A percentile compares a stretch with the other conserved stretches of the same genome.
Conservation (phyloP, 352 stramenopile genomes). For the Phytophthora ohioensis region DNA sequence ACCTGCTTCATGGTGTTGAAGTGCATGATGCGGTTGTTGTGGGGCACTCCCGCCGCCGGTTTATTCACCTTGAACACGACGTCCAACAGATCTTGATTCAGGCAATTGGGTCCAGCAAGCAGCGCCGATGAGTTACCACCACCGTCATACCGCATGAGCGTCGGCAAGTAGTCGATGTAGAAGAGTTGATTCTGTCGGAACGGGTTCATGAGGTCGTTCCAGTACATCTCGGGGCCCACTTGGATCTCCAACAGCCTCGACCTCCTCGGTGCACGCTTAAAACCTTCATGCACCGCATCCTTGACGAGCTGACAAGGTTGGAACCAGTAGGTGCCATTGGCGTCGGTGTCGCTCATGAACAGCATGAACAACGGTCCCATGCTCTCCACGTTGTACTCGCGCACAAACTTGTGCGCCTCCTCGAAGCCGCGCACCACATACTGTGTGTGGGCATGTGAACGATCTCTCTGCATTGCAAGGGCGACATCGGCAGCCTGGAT, state of each 20-base stretch:
- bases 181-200: constrained; percentile 86
- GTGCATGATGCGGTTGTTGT: constrained; percentile 67
- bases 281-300: constrained; percentile 62
- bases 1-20: constrained; percentile 49
- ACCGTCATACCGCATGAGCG: constrained; percentile 82
- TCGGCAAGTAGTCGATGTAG: constrained; percentile 85
- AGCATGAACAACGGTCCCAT: constrained; percentile 79
- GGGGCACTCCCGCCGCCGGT: constrained; percentile 39
- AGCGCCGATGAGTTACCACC: constrained; percentile 74
- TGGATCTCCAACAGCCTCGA: constrained; percentile 79
- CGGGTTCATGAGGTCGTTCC: constrained; percentile 78
- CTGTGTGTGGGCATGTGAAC: constrained; percentile 60
- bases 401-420: constrained; percentile 77
- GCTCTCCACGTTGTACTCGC: constrained; percentile 69
- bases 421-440: constrained; percentile 78
- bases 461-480: constrained; percentile 44
- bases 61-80: constrained; percentile 70
- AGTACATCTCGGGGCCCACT: constrained; percentile 60
- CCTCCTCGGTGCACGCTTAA: constrained; percentile 65
- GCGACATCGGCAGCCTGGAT: constrained; percentile 29
- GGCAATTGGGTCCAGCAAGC: constrained; percentile 73
- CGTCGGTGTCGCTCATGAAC: constrained; percentile 79
- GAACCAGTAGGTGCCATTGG: constrained; percentile 84
- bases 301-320: constrained; percentile 70
- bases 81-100: constrained; percentile 73